Conservation (phyloP, 495 filamentous ascomycete genomes). For the Penicillium bialowiezense region DNA sequence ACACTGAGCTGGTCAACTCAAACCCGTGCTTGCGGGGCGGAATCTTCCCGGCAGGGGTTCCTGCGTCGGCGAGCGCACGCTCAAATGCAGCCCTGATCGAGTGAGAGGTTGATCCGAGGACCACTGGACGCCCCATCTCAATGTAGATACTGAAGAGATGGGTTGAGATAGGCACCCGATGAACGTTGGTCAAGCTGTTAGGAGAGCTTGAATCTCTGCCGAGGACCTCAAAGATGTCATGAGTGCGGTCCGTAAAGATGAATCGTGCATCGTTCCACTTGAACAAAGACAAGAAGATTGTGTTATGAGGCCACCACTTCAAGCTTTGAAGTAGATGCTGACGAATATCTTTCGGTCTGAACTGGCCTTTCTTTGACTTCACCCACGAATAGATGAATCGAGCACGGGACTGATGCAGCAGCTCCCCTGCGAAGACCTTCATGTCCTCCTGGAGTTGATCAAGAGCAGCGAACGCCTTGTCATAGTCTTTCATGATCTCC, state of each 20-base stretch:
- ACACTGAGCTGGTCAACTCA: slow-evolving; percentile 1
- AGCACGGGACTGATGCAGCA: slow-evolving; percentile 63
- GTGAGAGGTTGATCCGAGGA: slow-evolving; percentile 52
- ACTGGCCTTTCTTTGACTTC: slow-evolving; percentile 46
- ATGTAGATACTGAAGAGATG: slow-evolving; percentile 65
- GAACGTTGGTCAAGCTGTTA: not conserved
- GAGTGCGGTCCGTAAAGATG: slow-evolving; percentile 69
- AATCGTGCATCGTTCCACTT: slow-evolving; percentile 67
- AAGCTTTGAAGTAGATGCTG: slow-evolving; percentile 57
- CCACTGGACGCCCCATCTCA: slow-evolving; percentile 51
- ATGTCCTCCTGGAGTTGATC: slow-evolving; percentile 29
- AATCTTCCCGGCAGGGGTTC: slow-evolving; percentile 10
- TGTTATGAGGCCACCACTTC: slow-evolving; percentile 68
- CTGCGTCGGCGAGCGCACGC: slow-evolving; percentile 49
- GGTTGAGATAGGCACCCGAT: slow-evolving; percentile 42
- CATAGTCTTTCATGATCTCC: slow-evolving; percentile 49
- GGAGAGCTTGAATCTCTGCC: slow-evolving; percentile 33
- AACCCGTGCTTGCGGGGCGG: not conserved
- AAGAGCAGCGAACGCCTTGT: slow-evolving; percentile 41
- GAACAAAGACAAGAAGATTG: slow-evolving; percentile 69
- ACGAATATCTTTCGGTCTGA: slow-evolving; percentile 63
- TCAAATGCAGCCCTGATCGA: slow-evolving; percentile 69
- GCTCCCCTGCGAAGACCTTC: slow-evolving; percentile 43
- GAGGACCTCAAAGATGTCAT: slow-evolving; percentile 37
- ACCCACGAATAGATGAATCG: slow-evolving; percentile 69